Conservation (phyloP, 2,329 filamentous ascomycete genomes). For the Fusarium floridanum region DNA sequence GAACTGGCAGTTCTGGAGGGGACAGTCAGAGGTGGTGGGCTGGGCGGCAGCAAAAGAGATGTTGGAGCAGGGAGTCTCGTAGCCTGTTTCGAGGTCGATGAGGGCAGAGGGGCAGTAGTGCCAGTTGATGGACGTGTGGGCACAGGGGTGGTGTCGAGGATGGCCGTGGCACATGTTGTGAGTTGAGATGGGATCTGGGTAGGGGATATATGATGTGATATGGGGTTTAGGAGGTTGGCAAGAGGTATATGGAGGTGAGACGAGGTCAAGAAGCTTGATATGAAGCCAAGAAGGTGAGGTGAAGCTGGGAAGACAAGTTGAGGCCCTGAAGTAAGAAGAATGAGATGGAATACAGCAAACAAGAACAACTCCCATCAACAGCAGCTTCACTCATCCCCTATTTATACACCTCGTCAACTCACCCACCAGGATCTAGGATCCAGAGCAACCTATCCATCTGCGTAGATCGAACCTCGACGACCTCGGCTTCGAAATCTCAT, state of each 20-base stretch:
- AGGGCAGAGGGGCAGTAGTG: constrained; percentile 63
- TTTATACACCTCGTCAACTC: constrained; percentile 33
- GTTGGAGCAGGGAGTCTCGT: constrained; percentile 63
- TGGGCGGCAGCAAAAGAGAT: constrained; percentile 62
- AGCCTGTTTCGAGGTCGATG: constrained; percentile 64
- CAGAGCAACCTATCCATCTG: constrained; percentile 9
- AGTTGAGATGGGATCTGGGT: too few relatives aligned
- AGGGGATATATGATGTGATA: too few relatives aligned
- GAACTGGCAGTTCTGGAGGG: constrained; percentile 65
- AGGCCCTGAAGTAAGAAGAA: not conserved
- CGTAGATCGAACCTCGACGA: constrained; percentile 42
- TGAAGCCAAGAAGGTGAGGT: not conserved
- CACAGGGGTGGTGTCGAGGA: constrained; percentile 65
- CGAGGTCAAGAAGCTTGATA: not conserved
- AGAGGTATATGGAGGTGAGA: not conserved
- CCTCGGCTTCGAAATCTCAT: constrained; percentile 66
- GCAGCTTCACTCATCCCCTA: constrained; percentile 24
- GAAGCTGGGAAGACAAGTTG: not conserved
- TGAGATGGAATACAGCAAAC: not conserved
- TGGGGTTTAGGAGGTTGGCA: not conserved
- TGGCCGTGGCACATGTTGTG: constrained; percentile 66
- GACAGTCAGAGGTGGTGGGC: constrained; percentile 59
- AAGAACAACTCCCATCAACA: not conserved
- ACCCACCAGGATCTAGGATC: not conserved
- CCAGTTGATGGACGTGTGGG: constrained; percentile 68